Evolutionary conservation across 2,329 filamentous ascomycete species (phyloP), one percentile per base, ranked within the genome.

Genomic region (Fusarium azukiicola): DNA sequence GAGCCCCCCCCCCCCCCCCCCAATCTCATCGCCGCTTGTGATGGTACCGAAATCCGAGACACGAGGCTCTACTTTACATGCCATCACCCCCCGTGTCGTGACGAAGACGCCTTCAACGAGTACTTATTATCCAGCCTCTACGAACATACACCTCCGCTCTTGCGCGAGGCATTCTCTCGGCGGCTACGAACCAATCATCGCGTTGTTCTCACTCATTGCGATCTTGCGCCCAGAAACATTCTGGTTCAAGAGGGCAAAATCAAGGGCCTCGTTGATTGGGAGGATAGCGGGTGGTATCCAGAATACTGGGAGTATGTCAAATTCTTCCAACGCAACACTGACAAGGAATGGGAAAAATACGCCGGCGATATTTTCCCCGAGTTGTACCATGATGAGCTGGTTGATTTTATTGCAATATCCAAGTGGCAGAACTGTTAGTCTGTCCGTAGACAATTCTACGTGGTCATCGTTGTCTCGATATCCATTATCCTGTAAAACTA

Each of bases 181-280:
- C 32, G 52, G 32, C 3, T 56, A 21, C 32, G 32, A n/a, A n/a
- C 52, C 16, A 46, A 81, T 23, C 84, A 87, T 76, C 79, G 79
- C n/a, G 81, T 87, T 44, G 86, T 89, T 2, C 89, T 93, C 74
- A 90, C 90, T 3, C 91, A 93, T 83, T 88, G 88, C 6, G 91
- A 93, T 80, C 84, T 93, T 16, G 85, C 84, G 14, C 86, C 85
- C 6, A 77, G 87, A 6, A 92, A 91, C 70, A 90, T 92, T 42
- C 73, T 91, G 6, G 83, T 87, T 5, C 75, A 82, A 4, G 87
- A 85, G 5, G 87, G 87, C 21, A 81, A 85, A 12, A 83, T 90
- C 21, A 84, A 84, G 54, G 90, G 86, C 6, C 85, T 91, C 36
- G 72, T 91, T 36, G 90, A 91, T 77, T 91, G 89, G 89, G 89